A percentile compares a stretch with the other conserved stretches of the same genome.
These are phyloP conservation scores for Gentiana macrophylla DNA, from an alignment of 257 asterid species.

Conservation along the genomic window DNA sequence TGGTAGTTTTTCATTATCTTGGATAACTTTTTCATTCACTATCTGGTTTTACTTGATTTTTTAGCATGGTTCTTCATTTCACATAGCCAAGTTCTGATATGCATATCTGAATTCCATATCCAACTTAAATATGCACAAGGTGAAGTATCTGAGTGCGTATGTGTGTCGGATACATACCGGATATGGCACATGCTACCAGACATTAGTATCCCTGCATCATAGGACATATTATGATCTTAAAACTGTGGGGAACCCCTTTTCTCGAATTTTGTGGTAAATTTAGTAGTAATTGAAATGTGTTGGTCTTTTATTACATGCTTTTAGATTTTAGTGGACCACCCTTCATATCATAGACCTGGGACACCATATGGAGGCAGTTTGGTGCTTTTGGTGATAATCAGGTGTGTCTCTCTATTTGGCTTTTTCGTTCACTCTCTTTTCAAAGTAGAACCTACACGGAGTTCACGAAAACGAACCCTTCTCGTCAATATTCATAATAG, in stretches of 20 bases:
- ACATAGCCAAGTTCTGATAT: no score
- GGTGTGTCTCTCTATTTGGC: conserved; percentile 25
- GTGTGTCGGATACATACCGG: no score
- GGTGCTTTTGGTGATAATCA: conserved; percentile 99
- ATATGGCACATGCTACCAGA: no score
- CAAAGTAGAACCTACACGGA: not conserved
- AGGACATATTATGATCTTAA: no score
- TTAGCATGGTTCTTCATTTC: no score
- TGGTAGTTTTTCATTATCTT: not conserved
- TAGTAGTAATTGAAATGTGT: not conserved
- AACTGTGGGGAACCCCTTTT: not conserved
- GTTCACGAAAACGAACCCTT: conserved; percentile 7
- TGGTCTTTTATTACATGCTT: conserved; percentile 3
- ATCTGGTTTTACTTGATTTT: no score
- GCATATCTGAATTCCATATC: no score
- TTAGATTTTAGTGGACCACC: conserved; percentile 89
- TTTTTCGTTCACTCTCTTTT: conserved; percentile 4
- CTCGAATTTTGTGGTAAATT: not conserved
- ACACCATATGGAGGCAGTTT: conserved; percentile 83
- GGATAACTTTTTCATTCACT: not conserved
- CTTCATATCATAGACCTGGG: conserved; percentile 83
- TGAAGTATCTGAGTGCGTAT: no score
- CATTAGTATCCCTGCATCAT: no score
- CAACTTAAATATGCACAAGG: no score
- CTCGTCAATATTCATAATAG: conserved; percentile 8